Base-by-base conservation (phyloP, 441 rosid species). In the Gossypium aridum region DNA sequence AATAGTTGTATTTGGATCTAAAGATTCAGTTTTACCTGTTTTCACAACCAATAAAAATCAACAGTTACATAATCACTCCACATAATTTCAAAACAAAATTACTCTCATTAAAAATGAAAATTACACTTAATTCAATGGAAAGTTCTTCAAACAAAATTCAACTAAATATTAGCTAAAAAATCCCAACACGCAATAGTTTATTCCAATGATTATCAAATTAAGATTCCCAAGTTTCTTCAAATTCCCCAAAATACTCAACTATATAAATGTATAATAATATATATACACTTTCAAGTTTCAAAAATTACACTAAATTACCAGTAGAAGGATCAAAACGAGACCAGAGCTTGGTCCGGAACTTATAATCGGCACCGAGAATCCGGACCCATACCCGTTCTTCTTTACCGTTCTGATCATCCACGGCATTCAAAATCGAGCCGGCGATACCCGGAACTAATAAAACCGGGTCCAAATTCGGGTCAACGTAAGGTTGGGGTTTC, bases 331-430 rank as follows among this genome's bases (percentile, higher is more conserved):
- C 95, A 53, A 89, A 93, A 1, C 86, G 87, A 73, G 99, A 93
- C 99, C 98, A 95, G 54, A 95, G 91, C 88, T 95, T 95, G 9
- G 90, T 88, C 7, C 97, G 82, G 55, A 83, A 90, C 85, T 85
- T 86, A 16, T 86, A 85, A 79, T 95, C 98, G 0, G 99, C 99
- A 45, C 83, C 88, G 25, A 95, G 81, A 47, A 95, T 91, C 75
- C 99, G 89, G 53, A 95, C 91, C 99, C 99, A 95, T 75, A 95
- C 92, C 51, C 97, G 82, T 66, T 95, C 99, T 31, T 83, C 93
- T 16, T 65, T 83, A 22, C 87, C 90, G 22, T 71, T 85, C n/a
- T 83, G 83, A 73, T 70, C 69, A 80, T 93, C 97, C 53, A 93
- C 94, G 2, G 97, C 97, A 51, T 86, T 83, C 12, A 93, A 80